Conservation (phyloP, 108 stramenopile species). For the Fragilariopsis cylindrus region DNA sequence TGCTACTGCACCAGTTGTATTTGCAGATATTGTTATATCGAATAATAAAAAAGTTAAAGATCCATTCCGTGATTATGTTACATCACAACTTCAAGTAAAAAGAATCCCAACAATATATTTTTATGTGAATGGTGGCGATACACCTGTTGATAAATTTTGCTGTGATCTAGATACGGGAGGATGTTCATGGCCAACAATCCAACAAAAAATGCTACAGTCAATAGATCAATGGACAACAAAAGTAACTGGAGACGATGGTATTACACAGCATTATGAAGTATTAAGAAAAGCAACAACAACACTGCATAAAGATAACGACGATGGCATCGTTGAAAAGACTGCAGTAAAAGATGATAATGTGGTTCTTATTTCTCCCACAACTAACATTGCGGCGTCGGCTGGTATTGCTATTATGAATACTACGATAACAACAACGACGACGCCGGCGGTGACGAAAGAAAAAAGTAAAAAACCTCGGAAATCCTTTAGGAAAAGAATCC, state of each 20-base stretch:
- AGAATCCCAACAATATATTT: conserved; percentile 14
- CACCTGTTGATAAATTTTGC: not conserved
- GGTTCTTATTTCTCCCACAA: too few species aligned
- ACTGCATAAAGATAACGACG: too few species aligned
- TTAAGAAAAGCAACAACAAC: too few species aligned
- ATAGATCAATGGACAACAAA: not conserved
- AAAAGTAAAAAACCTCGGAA: too few species aligned
- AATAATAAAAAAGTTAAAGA: conserved; percentile 19
- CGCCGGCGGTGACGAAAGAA: too few species aligned
- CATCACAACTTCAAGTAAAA: conserved; percentile 2
- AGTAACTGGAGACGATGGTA: not conserved
- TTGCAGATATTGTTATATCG: conserved; percentile 20
- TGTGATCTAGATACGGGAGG: conserved; percentile 6
- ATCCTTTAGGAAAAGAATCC: too few species aligned
- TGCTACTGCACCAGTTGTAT: conserved; percentile 7
- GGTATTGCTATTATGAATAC: too few species aligned
- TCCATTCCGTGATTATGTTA: conserved; percentile 15
- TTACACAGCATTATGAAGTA: not conserved
- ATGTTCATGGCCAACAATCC: conserved; percentile 19
- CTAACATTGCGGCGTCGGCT: too few species aligned
- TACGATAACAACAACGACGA: too few species aligned
- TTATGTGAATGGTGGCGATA: not conserved
- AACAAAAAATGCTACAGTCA: conserved; percentile 18
- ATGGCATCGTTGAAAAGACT: too few species aligned
- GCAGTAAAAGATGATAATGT: too few species aligned